phyloP scores from a whole-genome alignment of 164 flowering plant genomes.

The Paratinospora sagittata region DNA sequence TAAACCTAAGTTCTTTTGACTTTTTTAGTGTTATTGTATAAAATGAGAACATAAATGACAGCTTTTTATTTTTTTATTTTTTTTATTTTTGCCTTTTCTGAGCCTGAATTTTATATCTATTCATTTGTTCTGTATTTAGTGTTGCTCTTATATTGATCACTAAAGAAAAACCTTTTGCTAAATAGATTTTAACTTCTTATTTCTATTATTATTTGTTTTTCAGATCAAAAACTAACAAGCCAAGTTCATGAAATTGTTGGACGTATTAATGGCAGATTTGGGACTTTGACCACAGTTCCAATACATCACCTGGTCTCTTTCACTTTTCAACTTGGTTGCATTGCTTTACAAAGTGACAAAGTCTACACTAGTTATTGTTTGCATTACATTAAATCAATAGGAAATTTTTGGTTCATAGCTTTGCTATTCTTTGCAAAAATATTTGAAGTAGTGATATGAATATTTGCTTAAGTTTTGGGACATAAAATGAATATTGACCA shows the following conservation, averaged over 20 bases:
- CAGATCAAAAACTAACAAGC: constrained; percentile 93
- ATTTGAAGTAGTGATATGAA: background rate
- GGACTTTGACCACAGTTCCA: constrained; percentile 86
- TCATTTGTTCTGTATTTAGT: background rate
- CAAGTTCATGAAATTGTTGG: constrained; percentile 99
- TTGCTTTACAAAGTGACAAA: background rate
- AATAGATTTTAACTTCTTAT: background rate
- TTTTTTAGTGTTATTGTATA: too few species aligned
- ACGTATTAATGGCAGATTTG: constrained; percentile 94
- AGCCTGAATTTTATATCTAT: background rate
- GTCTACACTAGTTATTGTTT: background rate
- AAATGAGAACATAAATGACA: too few species aligned
- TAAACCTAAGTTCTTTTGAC: too few species aligned
- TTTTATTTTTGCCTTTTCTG: background rate
- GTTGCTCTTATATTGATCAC: background rate
- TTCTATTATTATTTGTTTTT: background rate
- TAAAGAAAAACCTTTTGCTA: background rate
- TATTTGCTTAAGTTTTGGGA: background rate
- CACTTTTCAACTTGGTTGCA: background rate
- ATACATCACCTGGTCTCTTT: constrained; percentile 86
- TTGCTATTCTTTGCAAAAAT: background rate
- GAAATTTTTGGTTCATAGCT: background rate
- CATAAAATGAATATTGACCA: background rate
- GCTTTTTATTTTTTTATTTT: too few species aligned
- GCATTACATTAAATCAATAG: background rate